Percentiles rank a stretch among this genome's conserved stretches.
Evolutionary conservation across 495 filamentous ascomycete species (phyloP).

Genomic region (Penicillium ochrochloron): DNA sequence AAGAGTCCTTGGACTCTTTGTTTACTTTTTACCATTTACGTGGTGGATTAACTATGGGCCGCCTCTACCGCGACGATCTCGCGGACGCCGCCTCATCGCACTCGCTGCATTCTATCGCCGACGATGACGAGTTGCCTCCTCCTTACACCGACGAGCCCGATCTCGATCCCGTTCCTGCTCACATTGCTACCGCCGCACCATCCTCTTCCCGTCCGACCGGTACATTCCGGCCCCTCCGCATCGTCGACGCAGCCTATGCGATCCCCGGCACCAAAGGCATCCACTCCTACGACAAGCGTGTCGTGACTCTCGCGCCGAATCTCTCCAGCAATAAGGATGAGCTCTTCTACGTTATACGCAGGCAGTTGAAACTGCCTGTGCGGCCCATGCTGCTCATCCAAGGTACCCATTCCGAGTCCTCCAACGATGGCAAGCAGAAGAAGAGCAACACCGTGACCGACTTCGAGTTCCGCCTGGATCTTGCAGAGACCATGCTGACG

Average conservation of each 20-base stretch:
- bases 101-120: conserved; percentile 32
- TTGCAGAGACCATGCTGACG: conserved; percentile 39
- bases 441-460: conserved; percentile 39
- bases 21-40: conserved; percentile 7
- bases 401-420: conserved; percentile 40
- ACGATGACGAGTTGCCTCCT: conserved; percentile 28
- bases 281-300: conserved; percentile 21
- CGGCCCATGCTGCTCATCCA: conserved; percentile 40
- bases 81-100: conserved; percentile 24
- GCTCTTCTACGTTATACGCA: conserved; percentile 34
- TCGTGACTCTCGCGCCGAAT: conserved; percentile 32
- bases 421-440: conserved; percentile 35
- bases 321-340: conserved; percentile 30
- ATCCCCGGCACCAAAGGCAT: conserved; percentile 21
- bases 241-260: conserved; percentile 30
- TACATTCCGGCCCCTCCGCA: conserved; percentile 13
- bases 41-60: conserved; percentile 26
- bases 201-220: not conserved
- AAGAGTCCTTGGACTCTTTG: not conserved
- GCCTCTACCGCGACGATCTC: conserved; percentile 21
- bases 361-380: conserved; percentile 42
- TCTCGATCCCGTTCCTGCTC: conserved; percentile 9
- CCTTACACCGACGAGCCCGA: conserved; percentile 33
- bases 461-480: conserved; percentile 46
- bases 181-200: not conserved